Conservation (phyloP, 2,329 filamentous ascomycete species). For the Diaporthe sp. region DNA sequence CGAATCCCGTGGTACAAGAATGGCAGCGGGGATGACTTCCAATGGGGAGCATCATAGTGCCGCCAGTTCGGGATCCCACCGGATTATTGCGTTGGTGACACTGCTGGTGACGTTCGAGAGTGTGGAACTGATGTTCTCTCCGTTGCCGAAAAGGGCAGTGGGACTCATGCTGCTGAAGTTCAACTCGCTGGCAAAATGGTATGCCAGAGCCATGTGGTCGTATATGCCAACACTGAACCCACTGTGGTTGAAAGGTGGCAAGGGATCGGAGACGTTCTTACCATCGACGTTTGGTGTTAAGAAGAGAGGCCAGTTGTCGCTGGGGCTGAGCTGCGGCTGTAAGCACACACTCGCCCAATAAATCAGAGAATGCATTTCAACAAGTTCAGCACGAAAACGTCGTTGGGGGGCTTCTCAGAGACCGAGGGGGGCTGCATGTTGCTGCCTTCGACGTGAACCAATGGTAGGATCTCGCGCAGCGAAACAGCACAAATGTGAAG, state of each 20-base stretch:
- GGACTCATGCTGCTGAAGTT: background rate
- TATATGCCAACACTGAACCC: background rate
- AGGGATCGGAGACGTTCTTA: background rate
- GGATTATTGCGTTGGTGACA: background rate
- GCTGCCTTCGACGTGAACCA: background rate
- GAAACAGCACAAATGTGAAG: background rate
- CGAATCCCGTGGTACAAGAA: background rate
- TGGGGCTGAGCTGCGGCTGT: background rate
- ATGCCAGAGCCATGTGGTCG: background rate
- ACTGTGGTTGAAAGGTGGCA: background rate
- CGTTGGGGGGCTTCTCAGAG: background rate
- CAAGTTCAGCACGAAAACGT: background rate
- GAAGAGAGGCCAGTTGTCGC: background rate
- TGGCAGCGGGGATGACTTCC: slow-evolving; percentile 7
- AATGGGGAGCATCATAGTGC: background rate
- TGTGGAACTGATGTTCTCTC: background rate
- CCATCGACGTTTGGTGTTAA: background rate
- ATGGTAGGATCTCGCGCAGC: background rate
- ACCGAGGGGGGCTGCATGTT: too few relatives aligned
- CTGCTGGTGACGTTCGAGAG: background rate
- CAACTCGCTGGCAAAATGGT: background rate
- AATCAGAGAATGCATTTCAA: background rate
- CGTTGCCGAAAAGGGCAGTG: background rate
- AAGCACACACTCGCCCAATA: too few relatives aligned
- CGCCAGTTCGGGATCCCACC: too few relatives aligned